Percentiles rank a stretch among this genome's conserved stretches.
These are phyloP conservation scores for Phytophthora nicotianae DNA, from an alignment of 352 stramenopile species.

Conservation along the genomic window DNA sequence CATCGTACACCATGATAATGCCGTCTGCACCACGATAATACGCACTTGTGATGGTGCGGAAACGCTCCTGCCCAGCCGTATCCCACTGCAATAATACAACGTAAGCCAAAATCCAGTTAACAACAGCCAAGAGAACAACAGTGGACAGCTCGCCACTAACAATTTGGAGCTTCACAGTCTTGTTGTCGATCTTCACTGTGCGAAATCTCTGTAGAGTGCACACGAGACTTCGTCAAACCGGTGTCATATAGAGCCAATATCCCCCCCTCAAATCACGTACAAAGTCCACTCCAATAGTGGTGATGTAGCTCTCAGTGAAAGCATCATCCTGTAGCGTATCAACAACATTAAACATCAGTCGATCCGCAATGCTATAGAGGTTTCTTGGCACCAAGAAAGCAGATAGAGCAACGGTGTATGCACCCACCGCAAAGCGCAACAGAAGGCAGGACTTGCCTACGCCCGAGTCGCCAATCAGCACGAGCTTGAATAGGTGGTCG, in stretches of 20 bases:
- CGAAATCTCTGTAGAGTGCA: conserved; percentile 84
- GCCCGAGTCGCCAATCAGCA: conserved; percentile 98
- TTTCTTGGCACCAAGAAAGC: not conserved
- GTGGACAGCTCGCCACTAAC: conserved; percentile 47
- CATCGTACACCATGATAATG: conserved; percentile 99
- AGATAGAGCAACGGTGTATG: conserved; percentile 10
- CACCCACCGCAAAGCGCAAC: conserved; percentile 94
- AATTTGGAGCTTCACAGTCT: conserved; percentile 99
- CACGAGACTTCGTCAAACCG: conserved; percentile 9
- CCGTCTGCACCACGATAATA: conserved; percentile 99
- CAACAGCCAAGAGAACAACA: not conserved
- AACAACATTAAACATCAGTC: conserved; percentile 6
- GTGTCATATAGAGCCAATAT: not conserved
- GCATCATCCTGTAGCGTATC: conserved; percentile 87
- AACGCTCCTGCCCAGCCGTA: conserved; percentile 98
- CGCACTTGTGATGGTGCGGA: conserved; percentile 98
- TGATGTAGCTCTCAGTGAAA: conserved; percentile 99
- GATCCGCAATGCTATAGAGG: not conserved
- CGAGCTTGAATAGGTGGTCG: conserved; percentile 98
- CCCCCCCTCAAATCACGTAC: conserved; percentile 48
- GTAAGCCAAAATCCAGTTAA: not conserved
- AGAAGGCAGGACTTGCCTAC: conserved; percentile 99
- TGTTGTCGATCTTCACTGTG: conserved; percentile 98
- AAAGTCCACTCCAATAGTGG: conserved; percentile 95
- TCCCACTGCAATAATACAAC: conserved; percentile 93